Evolutionary conservation across 768 basidiomycete species (phyloP).

Genomic region (Suillus subalutaceus): DNA sequence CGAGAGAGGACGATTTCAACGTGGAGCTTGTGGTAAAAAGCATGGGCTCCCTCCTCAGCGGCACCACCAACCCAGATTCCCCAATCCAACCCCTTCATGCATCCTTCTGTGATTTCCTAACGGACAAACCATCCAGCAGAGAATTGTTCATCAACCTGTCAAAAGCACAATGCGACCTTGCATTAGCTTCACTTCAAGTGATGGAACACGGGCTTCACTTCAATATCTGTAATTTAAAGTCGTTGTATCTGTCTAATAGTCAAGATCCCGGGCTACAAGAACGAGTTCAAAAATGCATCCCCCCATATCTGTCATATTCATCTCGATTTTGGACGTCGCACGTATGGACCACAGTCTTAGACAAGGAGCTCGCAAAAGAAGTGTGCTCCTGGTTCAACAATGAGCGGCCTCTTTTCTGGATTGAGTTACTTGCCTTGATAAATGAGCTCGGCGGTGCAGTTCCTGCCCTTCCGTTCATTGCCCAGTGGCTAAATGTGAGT

Average conservation of each 20-base stretch:
- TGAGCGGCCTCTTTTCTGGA: background rate
- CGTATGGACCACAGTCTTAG: background rate
- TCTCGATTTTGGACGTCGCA: constrained; percentile 18
- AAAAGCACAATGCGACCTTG: constrained; percentile 21
- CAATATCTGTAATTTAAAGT: constrained; percentile 37
- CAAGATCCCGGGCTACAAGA: constrained; percentile 17
- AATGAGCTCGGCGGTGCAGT: background rate
- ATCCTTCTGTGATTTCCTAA: constrained; percentile 32
- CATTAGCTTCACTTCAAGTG: constrained; percentile 23
- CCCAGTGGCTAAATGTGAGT: background rate
- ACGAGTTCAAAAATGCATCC: constrained; percentile 6
- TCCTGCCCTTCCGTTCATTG: background rate
- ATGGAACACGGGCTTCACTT: constrained; percentile 37
- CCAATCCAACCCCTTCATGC: constrained; percentile 27
- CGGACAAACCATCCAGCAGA: constrained; percentile 13
- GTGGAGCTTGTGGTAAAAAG: constrained; percentile 3
- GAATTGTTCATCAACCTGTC: constrained; percentile 18
- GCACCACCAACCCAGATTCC: background rate
- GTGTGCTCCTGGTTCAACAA: background rate
- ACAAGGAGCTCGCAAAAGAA: background rate
- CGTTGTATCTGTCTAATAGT: constrained; percentile 31
- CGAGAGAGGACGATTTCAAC: background rate
- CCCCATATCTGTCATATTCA: constrained; percentile 12
- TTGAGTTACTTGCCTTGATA: background rate
- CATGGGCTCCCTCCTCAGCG: constrained; percentile 14